These are phyloP conservation scores for Dioscorea cayenensis DNA, from an alignment of 116 monocot species.

Conservation along the genomic window DNA sequence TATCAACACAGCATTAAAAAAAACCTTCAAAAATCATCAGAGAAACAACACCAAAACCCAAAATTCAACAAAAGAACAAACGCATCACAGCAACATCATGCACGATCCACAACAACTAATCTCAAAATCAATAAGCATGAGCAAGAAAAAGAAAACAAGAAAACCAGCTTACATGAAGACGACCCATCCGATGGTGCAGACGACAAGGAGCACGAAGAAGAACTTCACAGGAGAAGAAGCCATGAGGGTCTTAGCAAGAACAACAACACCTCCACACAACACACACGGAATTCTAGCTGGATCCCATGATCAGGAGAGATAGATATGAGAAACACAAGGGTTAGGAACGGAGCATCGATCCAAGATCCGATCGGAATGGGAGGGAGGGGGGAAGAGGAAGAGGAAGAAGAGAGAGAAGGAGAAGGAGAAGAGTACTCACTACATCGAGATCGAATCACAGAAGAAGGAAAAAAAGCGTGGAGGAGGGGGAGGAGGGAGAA, in stretches of 20 bases:
- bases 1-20: background rate
- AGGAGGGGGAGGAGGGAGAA: background rate
- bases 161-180: conserved; percentile 58
- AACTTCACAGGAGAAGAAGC: conserved; percentile 86
- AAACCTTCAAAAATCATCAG: background rate
- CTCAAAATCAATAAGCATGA: background rate
- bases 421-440: no score
- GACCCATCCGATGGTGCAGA: conserved; percentile 71
- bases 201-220: conserved; percentile 56
- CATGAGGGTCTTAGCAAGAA: conserved; percentile 21
- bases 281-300: background rate
- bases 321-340: background rate
- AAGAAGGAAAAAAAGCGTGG: background rate
- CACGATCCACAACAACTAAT: background rate
- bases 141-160: background rate
- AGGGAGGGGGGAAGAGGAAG: background rate
- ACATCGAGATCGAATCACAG: no score
- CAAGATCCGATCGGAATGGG: background rate
- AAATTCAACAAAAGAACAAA: background rate
- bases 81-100: background rate
- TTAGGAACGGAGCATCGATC: background rate
- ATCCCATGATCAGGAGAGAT: background rate
- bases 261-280: background rate
- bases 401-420: background rate
- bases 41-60: no score